Evolutionary conservation across 768 basidiomycete species (phyloP).

Genomic region (Boletus rubropictus): DNA sequence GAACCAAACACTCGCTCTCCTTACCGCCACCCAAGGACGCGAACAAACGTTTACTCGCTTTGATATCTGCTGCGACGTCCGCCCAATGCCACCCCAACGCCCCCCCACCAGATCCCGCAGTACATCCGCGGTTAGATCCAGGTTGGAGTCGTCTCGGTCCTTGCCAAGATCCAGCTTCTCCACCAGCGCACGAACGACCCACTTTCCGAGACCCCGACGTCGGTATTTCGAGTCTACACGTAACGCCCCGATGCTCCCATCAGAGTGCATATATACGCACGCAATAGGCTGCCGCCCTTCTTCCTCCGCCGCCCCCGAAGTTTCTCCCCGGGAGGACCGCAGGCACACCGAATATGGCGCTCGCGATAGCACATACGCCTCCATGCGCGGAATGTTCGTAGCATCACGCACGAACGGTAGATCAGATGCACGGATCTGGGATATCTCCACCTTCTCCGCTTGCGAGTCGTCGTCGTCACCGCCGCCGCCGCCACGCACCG

Average conservation of each 20-base stretch:
- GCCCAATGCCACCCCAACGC: conserved; percentile 23
- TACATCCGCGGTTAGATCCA: neutral
- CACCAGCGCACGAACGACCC: conserved; percentile 8
- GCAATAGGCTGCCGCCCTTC: conserved; percentile 4
- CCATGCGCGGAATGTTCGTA: conserved; percentile 11
- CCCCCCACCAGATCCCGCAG: conserved; percentile 17
- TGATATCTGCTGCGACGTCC: conserved; percentile 6
- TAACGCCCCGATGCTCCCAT: conserved; percentile 17
- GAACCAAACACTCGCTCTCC: conserved; percentile 1
- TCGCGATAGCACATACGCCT: conserved; percentile 19
- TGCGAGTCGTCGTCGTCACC: neutral
- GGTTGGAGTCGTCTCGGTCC: neutral
- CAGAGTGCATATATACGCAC: conserved; percentile 17
- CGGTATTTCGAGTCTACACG: conserved; percentile 7
- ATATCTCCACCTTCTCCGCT: neutral
- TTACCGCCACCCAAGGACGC: conserved; percentile 6
- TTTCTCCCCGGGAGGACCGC: neutral
- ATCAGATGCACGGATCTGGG: conserved; percentile 12
- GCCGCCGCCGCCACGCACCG: neutral
- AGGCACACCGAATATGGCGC: conserved; percentile 21
- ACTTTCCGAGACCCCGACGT: conserved; percentile 10
- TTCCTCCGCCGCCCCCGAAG: neutral
- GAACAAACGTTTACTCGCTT: conserved; percentile 10
- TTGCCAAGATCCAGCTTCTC: conserved; percentile 7
- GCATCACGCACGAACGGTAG: conserved; percentile 9